These are phyloP conservation scores for Kandelia obovata DNA, from an alignment of 345 rosid species.

Conservation along the genomic window DNA sequence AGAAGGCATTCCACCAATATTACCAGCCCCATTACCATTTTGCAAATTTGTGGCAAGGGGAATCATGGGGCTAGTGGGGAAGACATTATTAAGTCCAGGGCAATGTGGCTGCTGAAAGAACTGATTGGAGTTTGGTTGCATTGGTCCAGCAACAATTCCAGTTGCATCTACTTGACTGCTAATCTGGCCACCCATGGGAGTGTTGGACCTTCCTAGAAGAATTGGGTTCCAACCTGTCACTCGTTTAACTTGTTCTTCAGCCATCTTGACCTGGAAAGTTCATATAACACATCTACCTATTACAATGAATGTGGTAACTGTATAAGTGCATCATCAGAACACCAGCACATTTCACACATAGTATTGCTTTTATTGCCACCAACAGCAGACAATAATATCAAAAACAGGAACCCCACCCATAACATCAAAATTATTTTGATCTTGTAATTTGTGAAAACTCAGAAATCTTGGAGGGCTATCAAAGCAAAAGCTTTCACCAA, in stretches of 20 bases:
- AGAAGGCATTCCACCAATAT: conserved; percentile 19
- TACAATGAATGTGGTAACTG: conserved; percentile 8
- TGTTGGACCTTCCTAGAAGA: conserved; percentile 50
- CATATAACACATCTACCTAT: conserved; percentile 14
- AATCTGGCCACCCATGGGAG: conserved; percentile 17
- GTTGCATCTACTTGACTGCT: conserved; percentile 16
- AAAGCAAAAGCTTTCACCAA: conserved; percentile 3
- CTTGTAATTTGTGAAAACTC: background rate
- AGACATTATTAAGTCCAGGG: conserved; percentile 29
- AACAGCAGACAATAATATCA: background rate
- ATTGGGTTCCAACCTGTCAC: conserved; percentile 81
- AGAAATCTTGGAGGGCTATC: background rate
- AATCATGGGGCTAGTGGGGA: conserved; percentile 22
- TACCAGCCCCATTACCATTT: conserved; percentile 15
- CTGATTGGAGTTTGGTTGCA: conserved; percentile 37
- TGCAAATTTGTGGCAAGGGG: conserved; percentile 13
- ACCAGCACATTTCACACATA: background rate
- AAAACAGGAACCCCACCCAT: conserved; percentile 3
- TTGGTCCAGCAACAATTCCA: conserved; percentile 12
- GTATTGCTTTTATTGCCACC: no score
- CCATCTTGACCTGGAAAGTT: conserved; percentile 87
- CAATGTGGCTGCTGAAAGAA: conserved; percentile 44
- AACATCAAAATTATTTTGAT: background rate
- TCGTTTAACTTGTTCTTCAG: conserved; percentile 90
- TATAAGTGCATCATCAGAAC: conserved; percentile 7